A percentile compares a stretch with the other conserved stretches of the same genome.
Evolutionary conservation across 1,284 basidiomycete species (phyloP).

Genomic region (Tilletiopsis washingtonensis): DNA sequence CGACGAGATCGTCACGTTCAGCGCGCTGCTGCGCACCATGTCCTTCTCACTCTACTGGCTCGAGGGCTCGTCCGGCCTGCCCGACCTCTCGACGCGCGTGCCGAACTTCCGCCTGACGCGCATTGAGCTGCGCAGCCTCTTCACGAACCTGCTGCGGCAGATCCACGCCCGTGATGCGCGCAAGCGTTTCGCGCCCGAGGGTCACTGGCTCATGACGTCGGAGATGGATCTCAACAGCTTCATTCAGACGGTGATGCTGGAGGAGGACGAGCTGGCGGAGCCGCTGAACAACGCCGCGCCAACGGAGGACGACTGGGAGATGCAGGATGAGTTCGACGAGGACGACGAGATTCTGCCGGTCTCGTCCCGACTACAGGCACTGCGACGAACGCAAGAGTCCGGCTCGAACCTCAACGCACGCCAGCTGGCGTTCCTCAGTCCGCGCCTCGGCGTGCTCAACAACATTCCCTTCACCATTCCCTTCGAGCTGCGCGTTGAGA

Average conservation of each 20-base stretch:
- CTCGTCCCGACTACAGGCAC: too few species aligned
- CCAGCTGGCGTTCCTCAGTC: constrained; percentile 66
- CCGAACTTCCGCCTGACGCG: constrained; percentile 4
- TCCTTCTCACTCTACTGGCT: constrained; percentile 73
- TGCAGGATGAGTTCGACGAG: neutral
- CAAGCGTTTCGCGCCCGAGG: constrained; percentile 39
- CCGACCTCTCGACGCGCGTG: constrained; percentile 8
- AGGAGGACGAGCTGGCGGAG: constrained; percentile 16
- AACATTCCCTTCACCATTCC: constrained; percentile 95
- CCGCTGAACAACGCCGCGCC: constrained; percentile 5
- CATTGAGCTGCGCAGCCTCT: constrained; percentile 21
- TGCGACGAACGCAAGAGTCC: too few species aligned
- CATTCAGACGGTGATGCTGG: constrained; percentile 70
- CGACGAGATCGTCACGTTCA: constrained; percentile 69
- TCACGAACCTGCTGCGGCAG: constrained; percentile 39
- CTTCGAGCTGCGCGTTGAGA: constrained; percentile 78
- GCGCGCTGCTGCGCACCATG: constrained; percentile 64
- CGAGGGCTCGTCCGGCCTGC: constrained; percentile 49
- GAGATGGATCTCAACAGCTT: constrained; percentile 72
- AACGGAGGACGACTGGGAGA: neutral
- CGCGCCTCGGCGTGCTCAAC: constrained; percentile 81
- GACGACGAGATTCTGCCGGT: neutral
- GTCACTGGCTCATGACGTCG: constrained; percentile 75
- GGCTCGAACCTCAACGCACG: constrained; percentile 51
- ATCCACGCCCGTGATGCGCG: constrained; percentile 37